These are phyloP conservation scores for Nemania sp. DNA, from an alignment of 2,329 filamentous ascomycete species.

Conservation along the genomic window DNA sequence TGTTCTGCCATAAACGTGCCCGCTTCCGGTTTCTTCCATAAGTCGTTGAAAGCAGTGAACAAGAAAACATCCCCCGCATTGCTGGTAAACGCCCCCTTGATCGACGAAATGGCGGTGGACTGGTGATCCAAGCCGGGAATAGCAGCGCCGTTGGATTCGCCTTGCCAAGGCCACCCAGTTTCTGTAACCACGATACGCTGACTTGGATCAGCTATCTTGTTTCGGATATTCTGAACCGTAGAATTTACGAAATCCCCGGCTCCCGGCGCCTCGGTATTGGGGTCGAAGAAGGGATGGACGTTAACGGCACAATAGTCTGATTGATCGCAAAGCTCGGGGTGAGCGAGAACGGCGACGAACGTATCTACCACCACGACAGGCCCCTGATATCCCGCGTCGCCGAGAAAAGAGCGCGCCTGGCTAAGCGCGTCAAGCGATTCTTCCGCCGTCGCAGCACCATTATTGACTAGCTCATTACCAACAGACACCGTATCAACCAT, in stretches of 20 bases:
- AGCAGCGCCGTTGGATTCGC: conserved; percentile 66
- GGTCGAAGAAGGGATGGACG: conserved; percentile 82
- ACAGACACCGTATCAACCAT: conserved; percentile 72
- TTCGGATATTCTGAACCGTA: conserved; percentile 52
- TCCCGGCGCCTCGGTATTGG: conserved; percentile 57
- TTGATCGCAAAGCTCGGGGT: conserved; percentile 70
- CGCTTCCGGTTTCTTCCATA: conserved; percentile 71
- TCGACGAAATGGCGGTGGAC: conserved; percentile 63
- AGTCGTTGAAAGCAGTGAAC: conserved; percentile 78
- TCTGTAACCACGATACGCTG: conserved; percentile 77
- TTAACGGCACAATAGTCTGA: conserved; percentile 84
- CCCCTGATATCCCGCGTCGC: conserved; percentile 67
- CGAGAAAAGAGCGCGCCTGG: conserved; percentile 60
- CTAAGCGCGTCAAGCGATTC: conserved; percentile 62
- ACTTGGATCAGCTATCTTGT: conserved; percentile 44
- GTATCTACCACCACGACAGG: conserved; percentile 82
- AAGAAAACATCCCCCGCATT: conserved; percentile 62
- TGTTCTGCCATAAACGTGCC: conserved; percentile 72
- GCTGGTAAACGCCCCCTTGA: conserved; percentile 61
- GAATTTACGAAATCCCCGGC: conserved; percentile 69
- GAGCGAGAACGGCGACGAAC: conserved; percentile 65
- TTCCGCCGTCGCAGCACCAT: conserved; percentile 54
- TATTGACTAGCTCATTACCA: conserved; percentile 81
- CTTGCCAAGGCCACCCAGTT: conserved; percentile 79
- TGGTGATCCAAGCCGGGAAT: conserved; percentile 72